Evolutionary conservation across 352 stramenopile species (phyloP).

Genomic region (Phytophthora fragariaefolia): DNA sequence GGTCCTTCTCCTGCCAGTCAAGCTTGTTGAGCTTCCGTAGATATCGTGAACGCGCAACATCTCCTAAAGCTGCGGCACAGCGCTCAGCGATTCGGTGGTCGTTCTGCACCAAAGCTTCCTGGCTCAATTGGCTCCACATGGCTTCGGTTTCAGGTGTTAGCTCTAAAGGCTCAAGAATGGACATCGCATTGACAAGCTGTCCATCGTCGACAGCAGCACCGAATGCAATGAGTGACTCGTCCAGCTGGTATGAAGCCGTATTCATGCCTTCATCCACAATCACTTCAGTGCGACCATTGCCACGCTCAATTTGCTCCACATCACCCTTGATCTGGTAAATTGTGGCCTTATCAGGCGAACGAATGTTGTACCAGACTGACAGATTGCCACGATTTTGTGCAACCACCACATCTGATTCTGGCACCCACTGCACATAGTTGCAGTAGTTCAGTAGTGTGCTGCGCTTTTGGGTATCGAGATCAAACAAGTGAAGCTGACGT

Average conservation of each 20-base stretch:
- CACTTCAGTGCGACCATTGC: slow-evolving; percentile 93
- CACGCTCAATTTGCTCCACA: slow-evolving; percentile 94
- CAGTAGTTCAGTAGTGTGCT: slow-evolving; percentile 94
- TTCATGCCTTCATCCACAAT: slow-evolving; percentile 96
- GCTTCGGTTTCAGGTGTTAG: slow-evolving; percentile 91
- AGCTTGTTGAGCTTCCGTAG: slow-evolving; percentile 93
- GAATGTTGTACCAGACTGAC: slow-evolving; percentile 97
- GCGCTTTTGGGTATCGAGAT: slow-evolving; percentile 87
- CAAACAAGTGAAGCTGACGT: slow-evolving; percentile 92
- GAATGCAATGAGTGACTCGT: slow-evolving; percentile 95
- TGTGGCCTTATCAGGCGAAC: slow-evolving; percentile 92
- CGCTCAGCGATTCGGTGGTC: slow-evolving; percentile 92
- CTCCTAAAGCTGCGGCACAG: slow-evolving; percentile 91
- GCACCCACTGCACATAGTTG: slow-evolving; percentile 97
- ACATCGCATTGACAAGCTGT: slow-evolving; percentile 91
- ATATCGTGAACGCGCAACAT: slow-evolving; percentile 90
- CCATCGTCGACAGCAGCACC: slow-evolving; percentile 93
- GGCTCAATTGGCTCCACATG: slow-evolving; percentile 94
- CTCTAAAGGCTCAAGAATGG: slow-evolving; percentile 93
- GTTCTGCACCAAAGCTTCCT: slow-evolving; percentile 86
- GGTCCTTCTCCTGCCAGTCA: slow-evolving; percentile 78
- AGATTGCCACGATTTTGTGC: slow-evolving; percentile 93
- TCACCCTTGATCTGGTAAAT: slow-evolving; percentile 96
- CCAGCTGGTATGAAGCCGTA: slow-evolving; percentile 92
- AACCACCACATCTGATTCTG: slow-evolving; percentile 95